phyloP scores from a whole-genome alignment of 352 stramenopile genomes.

The Phytophthora pseudosyringae region DNA sequence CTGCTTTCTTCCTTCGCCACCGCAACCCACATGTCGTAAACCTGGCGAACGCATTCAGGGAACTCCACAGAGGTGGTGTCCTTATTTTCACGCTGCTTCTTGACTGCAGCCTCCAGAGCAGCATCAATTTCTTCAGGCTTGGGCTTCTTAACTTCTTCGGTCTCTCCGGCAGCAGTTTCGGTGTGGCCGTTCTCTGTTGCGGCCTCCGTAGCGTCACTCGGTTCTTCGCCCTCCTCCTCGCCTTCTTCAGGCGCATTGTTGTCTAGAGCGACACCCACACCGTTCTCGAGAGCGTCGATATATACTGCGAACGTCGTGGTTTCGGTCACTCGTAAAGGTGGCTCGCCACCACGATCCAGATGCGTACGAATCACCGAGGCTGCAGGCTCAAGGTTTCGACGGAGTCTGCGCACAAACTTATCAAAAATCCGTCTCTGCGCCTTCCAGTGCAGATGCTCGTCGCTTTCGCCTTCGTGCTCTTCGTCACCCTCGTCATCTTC shows the following conservation, averaged over 20 bases:
- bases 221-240: slow-evolving; percentile 45
- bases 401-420: slow-evolving; percentile 50
- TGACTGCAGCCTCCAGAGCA: slow-evolving; percentile 33
- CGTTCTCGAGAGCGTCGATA: slow-evolving; percentile 35
- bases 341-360: slow-evolving; percentile 40
- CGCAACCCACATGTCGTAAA: slow-evolving; percentile 52
- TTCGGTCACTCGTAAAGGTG: slow-evolving; percentile 37
- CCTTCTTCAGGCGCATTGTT: slow-evolving; percentile 68
- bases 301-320: slow-evolving; percentile 52
- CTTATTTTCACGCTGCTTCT: slow-evolving; percentile 29
- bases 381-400: slow-evolving; percentile 37
- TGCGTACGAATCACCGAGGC: slow-evolving; percentile 33
- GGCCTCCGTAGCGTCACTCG: not conserved
- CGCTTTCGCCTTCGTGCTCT: slow-evolving; percentile 11
- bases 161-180: not conserved
- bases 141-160: slow-evolving; percentile 18
- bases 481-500: slow-evolving; percentile 12
- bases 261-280: slow-evolving; percentile 44
- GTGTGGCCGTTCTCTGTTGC: not conserved
- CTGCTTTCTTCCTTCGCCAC: slow-evolving; percentile 41
- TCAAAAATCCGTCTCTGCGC: slow-evolving; percentile 61
- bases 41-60: slow-evolving; percentile 44
- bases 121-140: slow-evolving; percentile 22
- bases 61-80: slow-evolving; percentile 34
- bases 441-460: slow-evolving; percentile 48